These are phyloP conservation scores for Danielia oregonensis DNA, from an alignment of 805 yeast species.

Conservation along the genomic window DNA sequence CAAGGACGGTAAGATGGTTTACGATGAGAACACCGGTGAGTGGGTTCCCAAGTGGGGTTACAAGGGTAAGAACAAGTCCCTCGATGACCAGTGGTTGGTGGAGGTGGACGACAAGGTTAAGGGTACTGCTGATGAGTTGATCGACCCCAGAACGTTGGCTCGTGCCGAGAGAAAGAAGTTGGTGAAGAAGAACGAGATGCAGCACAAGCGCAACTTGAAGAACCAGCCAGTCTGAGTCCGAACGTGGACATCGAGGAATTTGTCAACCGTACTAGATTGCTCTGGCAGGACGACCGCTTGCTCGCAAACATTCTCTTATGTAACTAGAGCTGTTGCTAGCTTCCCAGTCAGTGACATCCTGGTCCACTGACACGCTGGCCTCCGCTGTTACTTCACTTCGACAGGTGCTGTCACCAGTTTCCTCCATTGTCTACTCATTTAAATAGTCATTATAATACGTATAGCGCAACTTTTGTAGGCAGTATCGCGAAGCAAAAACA, in stretches of 20 bases:
- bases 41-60: slow-evolving; percentile 99
- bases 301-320: neutral
- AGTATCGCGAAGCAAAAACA: too few relatives aligned
- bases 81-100: slow-evolving; percentile 92
- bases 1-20: slow-evolving; percentile 84
- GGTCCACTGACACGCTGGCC: too few relatives aligned
- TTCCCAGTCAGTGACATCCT: too few relatives aligned
- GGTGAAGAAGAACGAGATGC: slow-evolving; percentile 78
- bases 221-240: slow-evolving; percentile 16
- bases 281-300: neutral
- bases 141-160: slow-evolving; percentile 81
- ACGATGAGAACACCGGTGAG: slow-evolving; percentile 83
- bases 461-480: too few relatives aligned
- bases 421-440: too few relatives aligned
- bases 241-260: too few relatives aligned
- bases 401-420: too few relatives aligned
- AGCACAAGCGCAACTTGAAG: slow-evolving; percentile 76
- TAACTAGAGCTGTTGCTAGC: too few relatives aligned
- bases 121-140: slow-evolving; percentile 50
- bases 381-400: too few relatives aligned
- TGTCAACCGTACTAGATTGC: too few relatives aligned
- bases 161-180: slow-evolving; percentile 83
- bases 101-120: slow-evolving; percentile 80
- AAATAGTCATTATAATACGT: too few relatives aligned
- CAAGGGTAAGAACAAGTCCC: slow-evolving; percentile 83